Evolutionary conservation across 2,329 filamentous ascomycete genomes (phyloP), one percentile per base, ranked within the genome.

Genomic region (Venturia asperata): DNA sequence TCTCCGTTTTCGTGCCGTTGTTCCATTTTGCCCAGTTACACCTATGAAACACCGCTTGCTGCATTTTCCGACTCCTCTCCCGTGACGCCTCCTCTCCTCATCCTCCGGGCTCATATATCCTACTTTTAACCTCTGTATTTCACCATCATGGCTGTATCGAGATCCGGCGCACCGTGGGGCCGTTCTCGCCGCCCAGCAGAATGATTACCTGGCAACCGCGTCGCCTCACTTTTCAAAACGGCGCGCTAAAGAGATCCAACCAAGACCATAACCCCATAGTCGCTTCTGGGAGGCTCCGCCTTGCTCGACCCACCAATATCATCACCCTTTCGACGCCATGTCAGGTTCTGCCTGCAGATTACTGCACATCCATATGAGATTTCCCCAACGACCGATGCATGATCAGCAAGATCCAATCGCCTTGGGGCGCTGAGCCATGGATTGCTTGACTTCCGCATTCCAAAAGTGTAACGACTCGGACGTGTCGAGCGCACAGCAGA

Each of bases 161-260:
- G 52, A 6, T 37, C 17, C 52, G 27, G 52, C 27, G 52, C 52
- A 56, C 17, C 49, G 49, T 34, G 49, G 49, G 24, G 49, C 49
- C 49, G 49, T 34, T 34, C 5, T 47, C 42, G 42, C 42, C 47
- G 24, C 15, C 27, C 21, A 52, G 27, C 47, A 52, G n/a, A 52
- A 34, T 17, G 11, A 30, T 55, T 52, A n/a, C 24, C 15, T 15
- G 49, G 34, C 49, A 34, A 30, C 24, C 1, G 10, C 52, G 19
- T 56, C 52, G 52, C 52, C 52, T 56, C 52, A 56, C 52, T 56
- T 56, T 56, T 37, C 6, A 56, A n/a, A 13, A 19, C n/a, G n/a
- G 13, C 52, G 52, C 52, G 52, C 52, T 56, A 56, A 56, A 30
- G 24, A 15, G 27, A 4, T 52, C 4, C 24, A 34, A 55, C 27